A percentile compares a stretch with the other conserved stretches of the same genome.
Conservation (phyloP, 2,329 filamentous ascomycete species). For the Penicillium sp. region DNA sequence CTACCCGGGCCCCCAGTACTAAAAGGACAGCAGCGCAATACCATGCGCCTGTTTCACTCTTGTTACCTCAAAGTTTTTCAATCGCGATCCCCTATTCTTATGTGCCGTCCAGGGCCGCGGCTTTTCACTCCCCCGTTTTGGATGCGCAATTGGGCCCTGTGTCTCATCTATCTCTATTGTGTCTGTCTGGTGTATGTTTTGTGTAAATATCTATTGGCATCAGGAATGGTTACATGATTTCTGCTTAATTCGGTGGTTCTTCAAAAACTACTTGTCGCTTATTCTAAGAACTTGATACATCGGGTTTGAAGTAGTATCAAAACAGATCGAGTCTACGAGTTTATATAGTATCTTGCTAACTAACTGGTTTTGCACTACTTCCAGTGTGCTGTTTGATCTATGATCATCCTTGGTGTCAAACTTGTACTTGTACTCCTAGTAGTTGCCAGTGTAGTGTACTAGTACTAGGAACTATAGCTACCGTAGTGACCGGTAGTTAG, state of each 20-base stretch:
- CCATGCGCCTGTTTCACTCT: slow-evolving; percentile 5
- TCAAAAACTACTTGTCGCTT: not conserved
- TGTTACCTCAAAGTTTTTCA: slow-evolving; percentile 10
- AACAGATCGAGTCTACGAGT: too few species aligned
- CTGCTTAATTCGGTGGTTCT: slow-evolving; percentile 16
- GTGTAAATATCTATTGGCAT: slow-evolving; percentile 47
- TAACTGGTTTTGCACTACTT: too few species aligned
- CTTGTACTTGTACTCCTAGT: too few species aligned
- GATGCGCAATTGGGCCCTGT: slow-evolving; percentile 28
- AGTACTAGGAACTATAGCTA: too few species aligned
- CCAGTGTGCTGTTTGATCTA: too few species aligned
- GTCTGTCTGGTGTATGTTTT: slow-evolving; percentile 27
- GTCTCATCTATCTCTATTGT: slow-evolving; percentile 25
- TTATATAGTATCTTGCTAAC: too few species aligned
- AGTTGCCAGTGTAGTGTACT: too few species aligned
- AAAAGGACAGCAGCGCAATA: slow-evolving; percentile 15
- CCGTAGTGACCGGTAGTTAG: too few species aligned
- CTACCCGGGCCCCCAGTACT: slow-evolving; percentile 44
- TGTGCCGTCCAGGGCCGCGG: slow-evolving; percentile 18
- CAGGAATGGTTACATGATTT: slow-evolving; percentile 41
- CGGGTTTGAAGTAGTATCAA: too few species aligned
- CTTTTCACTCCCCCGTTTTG: slow-evolving; percentile 29
- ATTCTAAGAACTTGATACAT: too few species aligned
- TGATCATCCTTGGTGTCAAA: too few species aligned
- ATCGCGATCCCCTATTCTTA: slow-evolving; percentile 9